A percentile compares a stretch with the other conserved stretches of the same genome.
phyloP scores from a whole-genome alignment of 2,329 filamentous ascomycete species.

The Talaromyces albobiverticillius region DNA sequence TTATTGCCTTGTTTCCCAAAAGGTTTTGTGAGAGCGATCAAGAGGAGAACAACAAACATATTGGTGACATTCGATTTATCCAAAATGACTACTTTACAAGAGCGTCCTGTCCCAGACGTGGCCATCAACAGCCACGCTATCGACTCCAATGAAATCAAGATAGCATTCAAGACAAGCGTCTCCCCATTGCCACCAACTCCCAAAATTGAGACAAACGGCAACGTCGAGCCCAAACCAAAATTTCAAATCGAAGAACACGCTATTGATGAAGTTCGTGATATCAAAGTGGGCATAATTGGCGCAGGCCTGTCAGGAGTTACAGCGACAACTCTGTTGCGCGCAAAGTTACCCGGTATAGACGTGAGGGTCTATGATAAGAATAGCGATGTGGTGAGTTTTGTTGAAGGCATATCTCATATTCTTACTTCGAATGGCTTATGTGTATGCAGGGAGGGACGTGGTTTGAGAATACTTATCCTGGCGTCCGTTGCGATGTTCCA shows the following conservation, averaged over 20 bases:
- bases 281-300: conserved; percentile 61
- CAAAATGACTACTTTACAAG: conserved; percentile 1
- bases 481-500: conserved; percentile 66
- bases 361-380: conserved; percentile 69
- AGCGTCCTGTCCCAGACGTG: not conserved
- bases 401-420: not conserved
- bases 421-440: not conserved
- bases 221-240: conserved; percentile 12
- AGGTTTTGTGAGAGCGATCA: too few species aligned
- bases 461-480: conserved; percentile 56
- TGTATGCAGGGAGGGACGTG: conserved; percentile 45
- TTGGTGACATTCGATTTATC: not conserved
- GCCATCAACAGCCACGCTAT: not conserved
- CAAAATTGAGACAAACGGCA: not conserved
- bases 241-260: conserved; percentile 43
- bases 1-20: too few species aligned
- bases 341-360: conserved; percentile 65
- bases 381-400: conserved; percentile 57
- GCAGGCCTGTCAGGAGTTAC: conserved; percentile 63
- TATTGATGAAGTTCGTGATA: conserved; percentile 48
- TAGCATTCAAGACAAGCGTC: conserved; percentile 1
- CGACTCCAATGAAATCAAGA: not conserved
- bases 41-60: too few species aligned
- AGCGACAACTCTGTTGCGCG: conserved; percentile 64
- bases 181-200: not conserved